phyloP scores from a whole-genome alignment of 2,329 filamentous ascomycete genomes.

The Thielaviopsis punctulata region DNA sequence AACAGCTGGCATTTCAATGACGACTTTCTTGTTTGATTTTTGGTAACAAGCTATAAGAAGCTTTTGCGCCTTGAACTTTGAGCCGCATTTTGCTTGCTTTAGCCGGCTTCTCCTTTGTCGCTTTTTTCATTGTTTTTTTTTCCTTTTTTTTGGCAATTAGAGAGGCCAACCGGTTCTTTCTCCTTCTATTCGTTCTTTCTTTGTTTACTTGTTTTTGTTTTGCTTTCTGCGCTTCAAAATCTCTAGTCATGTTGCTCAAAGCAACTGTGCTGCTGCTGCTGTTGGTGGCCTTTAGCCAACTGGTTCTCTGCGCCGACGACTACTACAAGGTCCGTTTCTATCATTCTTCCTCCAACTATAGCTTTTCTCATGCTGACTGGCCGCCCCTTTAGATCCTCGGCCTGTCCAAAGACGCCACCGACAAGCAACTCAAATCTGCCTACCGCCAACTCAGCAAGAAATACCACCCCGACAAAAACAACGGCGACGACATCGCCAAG shows the following conservation, averaged over 20 bases:
- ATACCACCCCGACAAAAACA: conserved; percentile 96
- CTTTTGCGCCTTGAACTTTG: neutral
- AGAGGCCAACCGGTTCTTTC: neutral
- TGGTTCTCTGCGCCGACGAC: conserved; percentile 46
- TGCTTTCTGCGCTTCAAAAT: neutral
- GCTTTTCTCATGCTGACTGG: neutral
- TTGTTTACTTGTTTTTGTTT: neutral
- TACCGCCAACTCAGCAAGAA: conserved; percentile 89
- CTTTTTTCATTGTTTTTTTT: neutral
- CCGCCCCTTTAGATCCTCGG: conserved; percentile 47
- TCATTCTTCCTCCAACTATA: neutral
- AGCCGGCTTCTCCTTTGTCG: neutral
- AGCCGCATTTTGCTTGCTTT: neutral
- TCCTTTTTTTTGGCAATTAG: neutral
- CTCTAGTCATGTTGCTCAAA: conserved; percentile 24
- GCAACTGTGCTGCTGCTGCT: conserved; percentile 29
- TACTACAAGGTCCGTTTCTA: conserved; percentile 51
- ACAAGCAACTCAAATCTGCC: conserved; percentile 81
- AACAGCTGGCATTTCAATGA: conserved; percentile 10
- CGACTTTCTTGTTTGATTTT: neutral
- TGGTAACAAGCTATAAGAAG: neutral
- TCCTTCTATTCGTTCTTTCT: neutral
- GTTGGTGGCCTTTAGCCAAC: conserved; percentile 35
- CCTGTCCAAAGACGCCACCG: conserved; percentile 59
- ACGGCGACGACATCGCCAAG: conserved; percentile 61